Evolutionary conservation across 169 alveolate species (phyloP), one percentile per base, ranked within the genome.

Genomic region (Eimeria maxima): DNA sequence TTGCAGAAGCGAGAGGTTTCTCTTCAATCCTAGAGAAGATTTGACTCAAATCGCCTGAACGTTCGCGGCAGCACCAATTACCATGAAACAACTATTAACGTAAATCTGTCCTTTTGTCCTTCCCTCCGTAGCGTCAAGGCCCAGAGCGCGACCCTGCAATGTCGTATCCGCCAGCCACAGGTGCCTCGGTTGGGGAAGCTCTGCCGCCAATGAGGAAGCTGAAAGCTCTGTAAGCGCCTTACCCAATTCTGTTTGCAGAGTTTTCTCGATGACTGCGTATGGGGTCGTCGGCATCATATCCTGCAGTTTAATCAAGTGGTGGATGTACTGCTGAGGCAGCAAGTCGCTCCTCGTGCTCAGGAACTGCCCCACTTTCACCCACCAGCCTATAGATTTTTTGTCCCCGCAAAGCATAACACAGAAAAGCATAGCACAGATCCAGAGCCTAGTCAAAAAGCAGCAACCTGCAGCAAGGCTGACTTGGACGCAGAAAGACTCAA

Each of bases 341-440:
- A 98, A 90, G 78, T 98, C 99, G 80, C 98, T 97, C 89, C 98
- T 98, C 6, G 99, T 98, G 92, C 99, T 98, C 96, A 98, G 91
- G 95, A 98, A 98, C 95, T 98, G 99, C 38, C 99, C 99, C 18
- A 98, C 98, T 93, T 98, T 98, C 47, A 98, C 99, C 99, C 99
- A 98, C 99, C 99, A 98, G 20, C 99, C 99, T 97, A 80, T 69
- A 93, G 2, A 63, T 57, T 22, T 5, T n/a, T 73, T 42, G 44
- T 71, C 78, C 63, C 29, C 2, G 38, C 38, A 33, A 33, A 33
- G 38, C 38, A 1, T 33, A 6, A 47, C 22, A 81, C 65, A 80
- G 42, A 71, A 74, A 60, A 80, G 69, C 88, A 78, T 24, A 74
- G 86, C 8, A 44, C n/a, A 45, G 2, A 14, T 27, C 67, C 24